Evolutionary conservation across 176 grass and related monocot genomes (phyloP).

Genomic region (Musa beccarii): DNA sequence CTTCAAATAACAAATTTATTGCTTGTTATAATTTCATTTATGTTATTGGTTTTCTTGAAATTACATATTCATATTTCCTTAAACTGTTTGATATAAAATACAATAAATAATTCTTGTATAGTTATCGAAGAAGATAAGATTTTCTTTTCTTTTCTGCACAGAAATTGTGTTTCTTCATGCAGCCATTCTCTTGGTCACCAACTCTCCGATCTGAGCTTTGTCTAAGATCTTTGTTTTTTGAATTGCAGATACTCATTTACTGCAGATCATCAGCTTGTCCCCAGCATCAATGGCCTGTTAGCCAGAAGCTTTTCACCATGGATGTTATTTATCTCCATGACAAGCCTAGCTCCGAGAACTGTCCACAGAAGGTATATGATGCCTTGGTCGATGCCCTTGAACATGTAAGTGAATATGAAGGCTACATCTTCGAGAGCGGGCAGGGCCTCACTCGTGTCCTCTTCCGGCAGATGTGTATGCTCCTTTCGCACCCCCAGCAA

Average conservation of each 20-base stretch:
- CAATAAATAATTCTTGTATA: neutral
- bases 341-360: constrained; percentile 73
- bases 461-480: constrained; percentile 65
- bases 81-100: neutral
- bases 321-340: constrained; percentile 84
- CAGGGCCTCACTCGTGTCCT: constrained; percentile 68
- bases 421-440: constrained; percentile 80
- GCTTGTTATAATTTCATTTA: neutral
- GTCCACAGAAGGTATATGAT: constrained; percentile 87
- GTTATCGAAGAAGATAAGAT: neutral
- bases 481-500: constrained; percentile 61
- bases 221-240: neutral
- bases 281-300: constrained; percentile 66
- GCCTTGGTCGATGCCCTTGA: constrained; percentile 67
- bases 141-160: neutral
- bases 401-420: constrained; percentile 85
- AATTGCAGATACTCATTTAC: constrained; percentile 76
- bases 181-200: neutral
- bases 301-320: constrained; percentile 74
- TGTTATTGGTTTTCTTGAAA: neutral
- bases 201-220: neutral
- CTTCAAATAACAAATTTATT: neutral
- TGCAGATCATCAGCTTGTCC: constrained; percentile 74
- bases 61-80: neutral
- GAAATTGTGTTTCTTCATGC: no score